phyloP scores from a whole-genome alignment of 306 rosid genomes.

The Trifolium repens region DNA sequence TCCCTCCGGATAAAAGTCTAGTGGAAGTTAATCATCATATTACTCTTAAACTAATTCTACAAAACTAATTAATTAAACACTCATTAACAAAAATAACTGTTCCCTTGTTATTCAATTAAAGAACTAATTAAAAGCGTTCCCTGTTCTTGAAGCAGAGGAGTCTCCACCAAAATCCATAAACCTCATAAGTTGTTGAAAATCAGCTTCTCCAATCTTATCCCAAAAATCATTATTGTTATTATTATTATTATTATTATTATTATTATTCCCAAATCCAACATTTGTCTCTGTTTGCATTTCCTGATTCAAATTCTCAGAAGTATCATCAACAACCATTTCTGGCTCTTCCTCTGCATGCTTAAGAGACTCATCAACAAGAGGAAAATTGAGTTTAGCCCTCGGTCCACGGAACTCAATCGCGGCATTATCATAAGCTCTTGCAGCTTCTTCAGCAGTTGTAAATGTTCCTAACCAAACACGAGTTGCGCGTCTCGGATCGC shows the following conservation, averaged over 20 bases:
- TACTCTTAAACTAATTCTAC: neutral
- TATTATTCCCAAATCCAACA: conserved; percentile 13
- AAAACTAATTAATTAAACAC: neutral
- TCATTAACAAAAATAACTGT: neutral
- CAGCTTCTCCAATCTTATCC: conserved; percentile 56
- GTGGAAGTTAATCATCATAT: conserved; percentile 18
- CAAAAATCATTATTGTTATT: conserved; percentile 43
- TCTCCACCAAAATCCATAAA: conserved; percentile 53
- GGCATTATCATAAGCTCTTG: conserved; percentile 79
- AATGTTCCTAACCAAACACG: conserved; percentile 95
- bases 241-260: conserved; percentile 24
- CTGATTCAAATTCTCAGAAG: conserved; percentile 4
- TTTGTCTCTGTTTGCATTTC: conserved; percentile 22
- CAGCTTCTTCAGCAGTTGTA: conserved; percentile 83
- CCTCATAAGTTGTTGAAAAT: conserved; percentile 55
- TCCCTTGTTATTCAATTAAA: neutral
- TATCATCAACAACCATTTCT: neutral
- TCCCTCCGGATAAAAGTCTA: conserved; percentile 31
- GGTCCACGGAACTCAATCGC: conserved; percentile 92
- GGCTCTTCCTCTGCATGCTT: conserved; percentile 22
- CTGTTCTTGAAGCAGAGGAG: conserved; percentile 57
- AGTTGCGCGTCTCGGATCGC: conserved; percentile 69
- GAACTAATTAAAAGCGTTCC: conserved; percentile 41
- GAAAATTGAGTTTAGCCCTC: conserved; percentile 88
- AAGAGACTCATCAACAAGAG: conserved; percentile 58